Evolutionary conservation across 2,329 filamentous ascomycete species (phyloP), one percentile per base, ranked within the genome.

Genomic region (Colletotrichum abscissum): DNA sequence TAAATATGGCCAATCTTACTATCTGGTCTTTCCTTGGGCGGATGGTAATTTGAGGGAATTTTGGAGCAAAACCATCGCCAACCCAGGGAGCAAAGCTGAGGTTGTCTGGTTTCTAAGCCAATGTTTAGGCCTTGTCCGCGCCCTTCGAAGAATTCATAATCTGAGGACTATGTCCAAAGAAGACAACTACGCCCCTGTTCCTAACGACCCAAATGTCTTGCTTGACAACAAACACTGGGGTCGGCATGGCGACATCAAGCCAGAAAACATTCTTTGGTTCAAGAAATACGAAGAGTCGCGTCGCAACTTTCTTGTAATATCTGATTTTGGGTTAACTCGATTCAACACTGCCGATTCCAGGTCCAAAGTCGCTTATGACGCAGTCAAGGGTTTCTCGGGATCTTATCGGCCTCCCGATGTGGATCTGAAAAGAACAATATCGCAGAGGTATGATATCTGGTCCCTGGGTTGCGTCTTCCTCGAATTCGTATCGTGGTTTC

Each of bases 261-360:
- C 75, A 1, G 69, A 59, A 7, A 76, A 76, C n/a, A 76, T 76
- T 30, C 70, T 76, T 4, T 66, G 74, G 46, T 76, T 76, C 26
- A 62, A 55, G 8, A 16, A 73, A 8, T 12, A 60, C 7, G 3
- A 24, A 11, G 26, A 46, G 8, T 49, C 19, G 3, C 2, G 14
- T 1, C 22, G 54, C 19, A 42, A 46, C 9, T 58, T 70, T 1
- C 30, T 68, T 5, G 56, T 62, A 9, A 68, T 68, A 11, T 68
- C 56, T 7, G 66, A 68, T 12, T 68, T 68, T 30, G 66, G 66
- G 1, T 49, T 68, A 3, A 52, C 66, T 9, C 24, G 55, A 4
- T 68, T 59, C 57, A 56, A 68, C 26, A 62, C 19, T 14, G 33
- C 24, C 1, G 16, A 52, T 9, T 49, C 57, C 4, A 64, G 62